Conservation (phyloP, 108 stramenopile species). For the Skeletonema costatum region DNA sequence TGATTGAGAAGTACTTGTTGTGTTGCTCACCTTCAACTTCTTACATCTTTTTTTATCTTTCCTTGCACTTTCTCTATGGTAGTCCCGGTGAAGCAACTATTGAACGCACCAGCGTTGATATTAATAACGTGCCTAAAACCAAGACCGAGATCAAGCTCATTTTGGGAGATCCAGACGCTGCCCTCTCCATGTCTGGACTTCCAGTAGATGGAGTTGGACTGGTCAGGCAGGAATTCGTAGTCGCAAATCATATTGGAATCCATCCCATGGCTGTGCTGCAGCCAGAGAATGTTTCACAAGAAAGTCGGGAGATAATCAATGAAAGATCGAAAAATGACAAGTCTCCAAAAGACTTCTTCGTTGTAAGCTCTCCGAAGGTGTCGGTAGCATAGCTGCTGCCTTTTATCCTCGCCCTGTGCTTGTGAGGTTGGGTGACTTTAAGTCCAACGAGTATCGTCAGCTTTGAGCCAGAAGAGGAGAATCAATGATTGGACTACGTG, state of each 20-base stretch:
- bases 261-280: constrained; percentile 46
- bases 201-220: constrained; percentile 48
- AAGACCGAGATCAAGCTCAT: constrained; percentile 53
- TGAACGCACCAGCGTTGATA: constrained; percentile 35
- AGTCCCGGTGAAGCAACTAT: constrained; percentile 18
- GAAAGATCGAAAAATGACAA: constrained; percentile 35
- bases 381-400: constrained; percentile 50
- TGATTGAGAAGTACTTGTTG: background rate
- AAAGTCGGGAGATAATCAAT: constrained; percentile 29
- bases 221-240: constrained; percentile 40
- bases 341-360: constrained; percentile 46
- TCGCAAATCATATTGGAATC: constrained; percentile 43
- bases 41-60: background rate
- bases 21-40: background rate
- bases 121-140: constrained; percentile 30
- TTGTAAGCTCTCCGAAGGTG: constrained; percentile 37
- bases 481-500: constrained; percentile 53
- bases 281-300: constrained; percentile 33
- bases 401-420: constrained; percentile 53
- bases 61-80: background rate
- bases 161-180: constrained; percentile 52
- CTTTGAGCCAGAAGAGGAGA: constrained; percentile 58
- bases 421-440: constrained; percentile 54
- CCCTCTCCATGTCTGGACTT: constrained; percentile 33
- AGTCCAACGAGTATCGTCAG: constrained; percentile 49